phyloP scores from a whole-genome alignment of 192 early-diverging fungal species.

The Mortierella antarctica region DNA sequence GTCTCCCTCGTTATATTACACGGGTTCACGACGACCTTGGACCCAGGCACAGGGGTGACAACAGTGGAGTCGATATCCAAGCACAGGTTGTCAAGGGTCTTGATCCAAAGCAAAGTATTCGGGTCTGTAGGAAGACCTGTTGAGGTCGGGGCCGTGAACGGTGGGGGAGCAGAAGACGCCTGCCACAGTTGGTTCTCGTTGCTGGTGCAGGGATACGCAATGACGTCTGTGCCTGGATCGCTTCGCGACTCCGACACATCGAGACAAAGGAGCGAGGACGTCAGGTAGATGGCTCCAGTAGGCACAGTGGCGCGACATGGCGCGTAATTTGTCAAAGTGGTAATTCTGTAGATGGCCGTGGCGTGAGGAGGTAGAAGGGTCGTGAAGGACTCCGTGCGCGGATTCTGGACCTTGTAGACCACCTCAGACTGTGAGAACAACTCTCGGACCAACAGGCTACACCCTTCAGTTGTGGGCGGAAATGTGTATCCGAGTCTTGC shows the following conservation, averaged over 20 bases:
- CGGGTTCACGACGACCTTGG: constrained; percentile 26
- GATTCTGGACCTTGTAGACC: constrained; percentile 9
- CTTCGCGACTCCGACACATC: constrained; percentile 14
- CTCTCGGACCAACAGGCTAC: constrained; percentile 30
- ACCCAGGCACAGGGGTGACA: neutral
- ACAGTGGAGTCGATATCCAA: constrained; percentile 14
- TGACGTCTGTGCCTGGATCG: neutral
- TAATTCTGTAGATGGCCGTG: constrained; percentile 29
- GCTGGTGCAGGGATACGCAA: constrained; percentile 22
- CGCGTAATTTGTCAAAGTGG: constrained; percentile 3
- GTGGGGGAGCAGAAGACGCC: constrained; percentile 21
- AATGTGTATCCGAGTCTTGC: constrained; percentile 41
- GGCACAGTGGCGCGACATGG: constrained; percentile 18
- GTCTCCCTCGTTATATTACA: constrained; percentile 27
- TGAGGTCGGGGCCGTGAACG: constrained; percentile 3
- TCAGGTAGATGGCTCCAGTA: constrained; percentile 35
- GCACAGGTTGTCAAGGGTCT: constrained; percentile 34
- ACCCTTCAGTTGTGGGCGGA: neutral
- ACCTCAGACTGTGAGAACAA: constrained; percentile 32
- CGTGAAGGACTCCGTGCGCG: constrained; percentile 15
- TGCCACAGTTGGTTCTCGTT: constrained; percentile 45
- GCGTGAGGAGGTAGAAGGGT: constrained; percentile 12
- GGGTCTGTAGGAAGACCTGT: neutral
- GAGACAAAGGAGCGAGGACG: constrained; percentile 35
- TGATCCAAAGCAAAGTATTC: constrained; percentile 29